A percentile compares a stretch with the other conserved stretches of the same genome.
Conservation (phyloP, 768 basidiomycete species). For the Xerocomus potaroensis region DNA sequence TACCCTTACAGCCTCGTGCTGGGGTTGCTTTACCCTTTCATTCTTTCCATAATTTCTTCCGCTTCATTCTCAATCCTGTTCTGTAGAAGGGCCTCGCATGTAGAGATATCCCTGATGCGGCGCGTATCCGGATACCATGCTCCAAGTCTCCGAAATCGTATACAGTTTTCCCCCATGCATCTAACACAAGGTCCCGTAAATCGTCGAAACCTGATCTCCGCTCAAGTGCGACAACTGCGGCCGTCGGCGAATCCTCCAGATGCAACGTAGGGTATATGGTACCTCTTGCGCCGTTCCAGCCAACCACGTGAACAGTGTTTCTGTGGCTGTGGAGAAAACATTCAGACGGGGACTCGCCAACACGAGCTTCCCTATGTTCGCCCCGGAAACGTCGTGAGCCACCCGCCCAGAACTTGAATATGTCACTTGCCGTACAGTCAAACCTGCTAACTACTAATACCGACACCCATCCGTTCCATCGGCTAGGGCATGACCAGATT, state of each 20-base stretch:
- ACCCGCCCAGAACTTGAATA: background rate
- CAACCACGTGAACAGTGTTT: slow-evolving; percentile 43
- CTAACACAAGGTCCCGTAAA: slow-evolving; percentile 70
- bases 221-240: slow-evolving; percentile 79
- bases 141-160: slow-evolving; percentile 85
- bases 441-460: slow-evolving; percentile 83
- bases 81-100: slow-evolving; percentile 71
- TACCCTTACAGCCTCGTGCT: slow-evolving; percentile 20
- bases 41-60: slow-evolving; percentile 55
- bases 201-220: slow-evolving; percentile 80
- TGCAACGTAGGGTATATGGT: slow-evolving; percentile 80
- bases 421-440: slow-evolving; percentile 55
- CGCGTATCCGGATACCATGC: slow-evolving; percentile 84
- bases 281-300: slow-evolving; percentile 85
- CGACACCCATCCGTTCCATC: slow-evolving; percentile 77
- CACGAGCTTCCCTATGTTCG: slow-evolving; percentile 86
- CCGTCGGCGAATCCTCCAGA: slow-evolving; percentile 90
- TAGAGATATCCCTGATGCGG: slow-evolving; percentile 79
- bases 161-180: slow-evolving; percentile 63
- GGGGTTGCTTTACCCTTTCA: slow-evolving; percentile 30
- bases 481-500: slow-evolving; percentile 30
- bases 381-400: slow-evolving; percentile 41
- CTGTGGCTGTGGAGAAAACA: background rate
- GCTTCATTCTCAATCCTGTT: slow-evolving; percentile 68
- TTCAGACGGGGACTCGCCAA: no score